A percentile compares a stretch with the other conserved stretches of the same genome.
Conservation (phyloP, 1,284 basidiomycete genomes). For the Leccinum griseonigrum region DNA sequence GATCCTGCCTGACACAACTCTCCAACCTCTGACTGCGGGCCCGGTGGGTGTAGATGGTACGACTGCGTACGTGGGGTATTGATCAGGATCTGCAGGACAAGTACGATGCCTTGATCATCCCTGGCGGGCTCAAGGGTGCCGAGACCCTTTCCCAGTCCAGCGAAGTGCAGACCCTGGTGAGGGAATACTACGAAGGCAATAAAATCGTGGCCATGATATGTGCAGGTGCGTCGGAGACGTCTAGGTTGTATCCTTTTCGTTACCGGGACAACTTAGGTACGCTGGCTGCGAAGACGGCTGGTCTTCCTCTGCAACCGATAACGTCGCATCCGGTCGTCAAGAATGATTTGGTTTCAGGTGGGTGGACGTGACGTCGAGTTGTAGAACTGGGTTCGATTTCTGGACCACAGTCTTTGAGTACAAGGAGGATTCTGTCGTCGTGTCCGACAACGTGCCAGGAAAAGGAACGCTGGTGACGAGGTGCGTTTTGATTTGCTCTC, state of each 20-base stretch:
- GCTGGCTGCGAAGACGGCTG: constrained; percentile 64
- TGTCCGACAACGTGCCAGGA: constrained; percentile 40
- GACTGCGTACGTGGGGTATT: not conserved
- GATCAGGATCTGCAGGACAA: constrained; percentile 41
- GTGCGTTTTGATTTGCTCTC: constrained; percentile 34
- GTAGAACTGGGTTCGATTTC: not conserved
- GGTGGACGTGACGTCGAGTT: constrained; percentile 11
- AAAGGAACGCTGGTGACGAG: constrained; percentile 72
- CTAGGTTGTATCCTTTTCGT: not conserved
- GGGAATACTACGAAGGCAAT: constrained; percentile 54
- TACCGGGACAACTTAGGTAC: constrained; percentile 45
- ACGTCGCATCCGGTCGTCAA: constrained; percentile 84
- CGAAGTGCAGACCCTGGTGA: constrained; percentile 64
- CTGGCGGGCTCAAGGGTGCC: constrained; percentile 81
- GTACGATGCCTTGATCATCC: constrained; percentile 72
- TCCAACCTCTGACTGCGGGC: constrained; percentile 43
- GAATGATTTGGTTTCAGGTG: constrained; percentile 56
- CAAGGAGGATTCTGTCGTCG: constrained; percentile 74
- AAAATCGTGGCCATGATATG: constrained; percentile 83
- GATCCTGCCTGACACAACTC: constrained; percentile 66
- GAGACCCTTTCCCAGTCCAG: constrained; percentile 63
- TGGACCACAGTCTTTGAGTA: constrained; percentile 71
- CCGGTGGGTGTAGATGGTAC: constrained; percentile 37
- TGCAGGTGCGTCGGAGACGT: constrained; percentile 50
- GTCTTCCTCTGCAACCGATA: constrained; percentile 60